Evolutionary conservation across 176 grass and related monocot genomes (phyloP), one percentile per base, ranked within the genome.

Genomic region (Metroxylon sagu): DNA sequence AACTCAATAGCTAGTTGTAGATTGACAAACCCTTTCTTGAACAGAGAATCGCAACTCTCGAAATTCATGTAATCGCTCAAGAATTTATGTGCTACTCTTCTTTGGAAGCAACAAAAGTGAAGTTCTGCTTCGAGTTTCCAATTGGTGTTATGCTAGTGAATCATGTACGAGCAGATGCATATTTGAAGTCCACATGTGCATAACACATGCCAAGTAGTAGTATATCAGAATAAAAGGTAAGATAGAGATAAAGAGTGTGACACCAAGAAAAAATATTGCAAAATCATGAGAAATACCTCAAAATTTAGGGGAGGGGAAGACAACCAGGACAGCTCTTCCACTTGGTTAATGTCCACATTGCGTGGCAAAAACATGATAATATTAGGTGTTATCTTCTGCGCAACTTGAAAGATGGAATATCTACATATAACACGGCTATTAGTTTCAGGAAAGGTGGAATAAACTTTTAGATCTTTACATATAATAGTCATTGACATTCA

Each of bases 361-460:
- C 86, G 78, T 16, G 82, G 86, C 75, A 89, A 69, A 68, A 89
- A 89, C 74, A 85, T 82, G 21, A 89, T 85, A 59, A 85, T 43
- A 43, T 82, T 76, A 4, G 63, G 63, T 62, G 82, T 53, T 66
- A 89, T 89, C 66, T 65, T 54, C 55, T 82, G 81, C 31, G 86
- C 86, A 61, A 59, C 31, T 62, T 82, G 82, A 53, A 89, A 89
- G 63, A 64, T 66, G 14, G 67, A 28, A 35, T 66, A 73, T 49
- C 86, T 89, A 49, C 49, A 19, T 18, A 29, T 1, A 70, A 54
- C 43, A 23, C 2, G 3, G 19, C 19, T 25, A 55, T 19, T 55
- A 23, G 7, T 55, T 55, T 19, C 53, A 25, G 12, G 53, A 25
- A 43, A 43, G 2, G 35, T 14, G 35, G 6, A 18, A 55, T 23